A percentile compares a stretch with the other conserved stretches of the same genome.
phyloP scores from a whole-genome alignment of 768 basidiomycete species.

The Tulasnella sp. region DNA sequence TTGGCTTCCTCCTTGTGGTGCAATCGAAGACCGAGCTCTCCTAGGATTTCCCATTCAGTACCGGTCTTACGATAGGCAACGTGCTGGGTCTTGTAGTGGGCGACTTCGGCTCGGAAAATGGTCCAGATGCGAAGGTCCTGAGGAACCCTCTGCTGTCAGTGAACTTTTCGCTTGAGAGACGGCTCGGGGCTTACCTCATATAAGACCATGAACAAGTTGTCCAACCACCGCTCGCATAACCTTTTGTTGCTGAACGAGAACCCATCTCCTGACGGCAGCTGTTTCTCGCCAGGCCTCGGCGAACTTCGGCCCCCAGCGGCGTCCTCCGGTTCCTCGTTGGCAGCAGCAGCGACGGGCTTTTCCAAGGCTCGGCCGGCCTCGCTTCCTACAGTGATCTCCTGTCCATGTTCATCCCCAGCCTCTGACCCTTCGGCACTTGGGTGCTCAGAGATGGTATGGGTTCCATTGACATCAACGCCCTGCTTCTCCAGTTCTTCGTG shows the following conservation, averaged over 20 bases:
- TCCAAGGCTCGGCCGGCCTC: conserved; percentile 17
- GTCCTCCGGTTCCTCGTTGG: conserved; percentile 24
- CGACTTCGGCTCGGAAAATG: conserved; percentile 96
- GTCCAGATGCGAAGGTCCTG: conserved; percentile 97
- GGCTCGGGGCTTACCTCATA: conserved; percentile 62
- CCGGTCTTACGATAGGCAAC: conserved; percentile 97
- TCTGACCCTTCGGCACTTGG: conserved; percentile 25
- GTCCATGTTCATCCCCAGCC: conserved; percentile 23
- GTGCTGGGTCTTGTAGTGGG: conserved; percentile 98
- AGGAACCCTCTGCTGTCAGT: not conserved
- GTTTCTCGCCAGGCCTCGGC: conserved; percentile 24
- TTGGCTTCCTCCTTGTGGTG: conserved; percentile 99
- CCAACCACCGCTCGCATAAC: conserved; percentile 94
- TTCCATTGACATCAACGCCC: conserved; percentile 30
- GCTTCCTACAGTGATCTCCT: conserved; percentile 13
- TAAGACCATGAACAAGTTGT: conserved; percentile 96
- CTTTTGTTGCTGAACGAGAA: conserved; percentile 96
- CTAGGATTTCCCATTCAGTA: conserved; percentile 96
- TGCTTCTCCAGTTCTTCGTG: conserved; percentile 46
- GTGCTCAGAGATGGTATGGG: conserved; percentile 5
- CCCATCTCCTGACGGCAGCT: conserved; percentile 40
- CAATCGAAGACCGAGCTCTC: conserved; percentile 84
- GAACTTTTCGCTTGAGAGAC: not conserved
- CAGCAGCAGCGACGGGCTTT: conserved; percentile 41
- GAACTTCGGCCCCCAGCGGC: conserved; percentile 28